Conservation (phyloP, 345 rosid genomes). For the Psidium guajava region DNA sequence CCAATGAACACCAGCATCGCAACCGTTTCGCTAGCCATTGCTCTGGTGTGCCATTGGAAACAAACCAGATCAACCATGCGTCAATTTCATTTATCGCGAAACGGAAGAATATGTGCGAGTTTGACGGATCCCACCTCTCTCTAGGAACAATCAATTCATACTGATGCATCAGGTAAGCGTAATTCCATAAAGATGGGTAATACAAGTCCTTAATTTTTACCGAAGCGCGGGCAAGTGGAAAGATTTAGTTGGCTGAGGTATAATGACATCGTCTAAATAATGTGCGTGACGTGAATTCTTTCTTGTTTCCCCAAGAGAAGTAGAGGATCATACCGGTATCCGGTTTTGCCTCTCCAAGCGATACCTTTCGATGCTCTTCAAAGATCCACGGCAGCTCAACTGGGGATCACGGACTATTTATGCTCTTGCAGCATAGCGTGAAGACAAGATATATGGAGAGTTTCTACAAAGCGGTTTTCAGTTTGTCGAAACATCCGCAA, state of each 20-base stretch:
- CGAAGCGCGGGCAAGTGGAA: neutral
- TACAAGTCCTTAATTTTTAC: neutral
- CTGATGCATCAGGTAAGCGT: neutral
- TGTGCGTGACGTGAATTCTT: neutral
- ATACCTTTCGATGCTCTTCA: neutral
- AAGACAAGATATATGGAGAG: neutral
- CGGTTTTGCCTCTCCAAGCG: neutral
- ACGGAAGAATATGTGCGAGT: neutral
- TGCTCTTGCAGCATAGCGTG: neutral
- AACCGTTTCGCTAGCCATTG: neutral
- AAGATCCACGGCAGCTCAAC: neutral
- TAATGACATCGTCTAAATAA: neutral
- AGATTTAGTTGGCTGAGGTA: neutral
- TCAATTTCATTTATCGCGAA: neutral
- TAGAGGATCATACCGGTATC: neutral
- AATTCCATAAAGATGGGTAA: neutral
- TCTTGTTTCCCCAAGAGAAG: neutral
- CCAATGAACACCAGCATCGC: neutral
- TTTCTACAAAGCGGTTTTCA: neutral
- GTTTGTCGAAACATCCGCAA: neutral
- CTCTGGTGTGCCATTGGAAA: neutral
- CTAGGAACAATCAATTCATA: neutral
- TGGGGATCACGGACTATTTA: neutral
- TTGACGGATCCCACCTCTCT: neutral
- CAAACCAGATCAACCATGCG: neutral